phyloP scores from a whole-genome alignment of 257 asterid species.

The Gentiana dahurica region DNA sequence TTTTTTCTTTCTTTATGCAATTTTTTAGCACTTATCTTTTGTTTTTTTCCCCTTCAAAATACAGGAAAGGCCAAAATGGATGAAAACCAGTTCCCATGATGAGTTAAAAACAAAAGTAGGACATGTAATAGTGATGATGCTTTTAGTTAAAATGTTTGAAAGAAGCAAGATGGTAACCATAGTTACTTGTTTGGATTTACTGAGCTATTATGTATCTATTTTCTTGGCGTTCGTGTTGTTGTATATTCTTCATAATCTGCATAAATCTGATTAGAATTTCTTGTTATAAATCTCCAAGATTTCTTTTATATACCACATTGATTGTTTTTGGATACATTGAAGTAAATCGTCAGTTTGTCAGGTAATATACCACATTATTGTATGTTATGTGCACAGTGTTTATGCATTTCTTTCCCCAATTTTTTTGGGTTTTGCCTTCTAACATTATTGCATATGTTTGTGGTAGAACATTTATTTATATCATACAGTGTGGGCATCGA shows the following conservation, averaged over 20 bases:
- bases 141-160: conserved; percentile 95
- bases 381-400: no score
- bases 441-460: no score
- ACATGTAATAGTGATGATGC: conserved; percentile 93
- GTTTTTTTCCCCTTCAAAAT: no score
- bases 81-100: conserved; percentile 82
- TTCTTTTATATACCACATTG: no score
- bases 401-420: no score
- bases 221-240: conserved; percentile 86
- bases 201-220: conserved; percentile 73
- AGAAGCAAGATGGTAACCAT: conserved; percentile 94
- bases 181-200: conserved; percentile 70
- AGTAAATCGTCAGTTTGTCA: no score
- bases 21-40: background rate
- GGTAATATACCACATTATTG: no score
- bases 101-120: conserved; percentile 93
- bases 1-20: background rate
- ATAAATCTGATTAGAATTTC: conserved; percentile 33
- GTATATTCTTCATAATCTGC: conserved; percentile 81
- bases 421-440: no score
- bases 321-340: no score
- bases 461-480: no score
- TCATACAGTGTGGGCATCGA: no score
- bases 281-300: no score
- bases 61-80: conserved; percentile 97